phyloP scores from a whole-genome alignment of 441 rosid genomes.

The Macaranga tanarius region DNA sequence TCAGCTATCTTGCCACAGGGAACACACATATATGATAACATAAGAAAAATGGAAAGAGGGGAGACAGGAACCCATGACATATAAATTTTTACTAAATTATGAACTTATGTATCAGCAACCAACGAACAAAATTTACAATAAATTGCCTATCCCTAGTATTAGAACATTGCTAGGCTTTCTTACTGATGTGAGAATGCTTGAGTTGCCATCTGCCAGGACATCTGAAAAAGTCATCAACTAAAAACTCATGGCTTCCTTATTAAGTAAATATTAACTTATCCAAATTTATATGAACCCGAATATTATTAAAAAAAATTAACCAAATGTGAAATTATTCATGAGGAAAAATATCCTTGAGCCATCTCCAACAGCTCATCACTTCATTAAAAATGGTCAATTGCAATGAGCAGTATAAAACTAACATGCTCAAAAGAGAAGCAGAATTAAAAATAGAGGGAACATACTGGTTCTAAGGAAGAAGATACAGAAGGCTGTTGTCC shows the following conservation, averaged over 20 bases:
- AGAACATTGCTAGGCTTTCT: neutral
- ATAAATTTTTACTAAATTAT: neutral
- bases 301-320: neutral
- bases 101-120: neutral
- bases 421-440: neutral
- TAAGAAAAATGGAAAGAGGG: too few species aligned
- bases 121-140: neutral
- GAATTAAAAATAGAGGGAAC: slow-evolving; percentile 17
- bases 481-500: slow-evolving; percentile 51
- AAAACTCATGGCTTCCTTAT: neutral
- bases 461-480: slow-evolving; percentile 55
- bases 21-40: neutral
- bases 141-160: neutral
- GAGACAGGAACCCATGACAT: too few species aligned
- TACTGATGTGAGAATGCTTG: neutral
- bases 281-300: slow-evolving; percentile 9
- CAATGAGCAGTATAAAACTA: neutral
- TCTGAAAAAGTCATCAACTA: neutral
- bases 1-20: neutral
- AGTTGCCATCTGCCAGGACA: neutral
- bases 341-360: neutral
- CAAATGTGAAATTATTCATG: neutral
- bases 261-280: neutral
- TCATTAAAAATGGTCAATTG: neutral
- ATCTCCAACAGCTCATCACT: neutral